Conservation (phyloP, 129 eudicot species). For the Artemisia annua region DNA sequence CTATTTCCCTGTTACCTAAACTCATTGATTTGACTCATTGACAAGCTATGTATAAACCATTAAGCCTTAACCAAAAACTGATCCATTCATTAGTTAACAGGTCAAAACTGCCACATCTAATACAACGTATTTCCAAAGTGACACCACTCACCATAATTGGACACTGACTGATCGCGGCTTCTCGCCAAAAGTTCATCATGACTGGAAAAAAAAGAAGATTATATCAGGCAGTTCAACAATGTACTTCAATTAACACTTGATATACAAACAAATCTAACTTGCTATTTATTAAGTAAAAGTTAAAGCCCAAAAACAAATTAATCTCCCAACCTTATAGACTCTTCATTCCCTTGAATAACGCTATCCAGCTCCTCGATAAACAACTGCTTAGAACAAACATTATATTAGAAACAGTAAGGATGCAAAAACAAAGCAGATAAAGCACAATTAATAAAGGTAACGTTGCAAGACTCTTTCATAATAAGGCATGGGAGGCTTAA, state of each 20-base stretch:
- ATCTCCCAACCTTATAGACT: constrained; percentile 58
- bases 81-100: not conserved
- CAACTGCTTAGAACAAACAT: constrained; percentile 46
- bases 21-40: not conserved
- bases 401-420: not conserved
- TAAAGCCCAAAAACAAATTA: not conserved
- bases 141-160: constrained; percentile 76
- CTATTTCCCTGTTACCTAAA: not conserved
- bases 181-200: constrained; percentile 79
- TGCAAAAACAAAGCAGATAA: constrained; percentile 19
- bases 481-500: not conserved
- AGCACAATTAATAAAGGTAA: constrained; percentile 1
- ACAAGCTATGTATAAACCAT: not conserved
- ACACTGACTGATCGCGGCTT: constrained; percentile 84
- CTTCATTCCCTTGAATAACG: constrained; percentile 68
- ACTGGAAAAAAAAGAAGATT: constrained; percentile 43
- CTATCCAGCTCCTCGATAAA: constrained; percentile 93
- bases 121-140: constrained; percentile 2
- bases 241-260: not conserved
- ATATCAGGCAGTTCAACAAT: not conserved
- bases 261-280: not conserved
- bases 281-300: not conserved
- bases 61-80: not conserved
- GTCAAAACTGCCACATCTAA: not conserved
- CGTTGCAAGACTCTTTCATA: not conserved